These are phyloP conservation scores for Sedum album DNA, from an alignment of 164 flowering plant genomes.

Conservation along the genomic window DNA sequence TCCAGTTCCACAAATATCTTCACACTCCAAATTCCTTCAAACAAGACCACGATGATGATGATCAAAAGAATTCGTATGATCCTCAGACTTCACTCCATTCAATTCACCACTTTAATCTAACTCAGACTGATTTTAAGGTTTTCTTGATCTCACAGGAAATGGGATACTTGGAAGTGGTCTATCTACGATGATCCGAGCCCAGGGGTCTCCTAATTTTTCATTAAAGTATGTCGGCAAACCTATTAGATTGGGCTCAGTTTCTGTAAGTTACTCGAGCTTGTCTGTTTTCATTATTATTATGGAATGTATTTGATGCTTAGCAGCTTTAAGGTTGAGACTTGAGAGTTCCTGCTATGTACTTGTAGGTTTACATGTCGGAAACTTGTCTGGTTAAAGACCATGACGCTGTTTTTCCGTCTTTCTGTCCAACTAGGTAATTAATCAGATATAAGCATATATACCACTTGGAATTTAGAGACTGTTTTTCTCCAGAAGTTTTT, in stretches of 20 bases:
- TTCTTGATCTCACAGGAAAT: background rate
- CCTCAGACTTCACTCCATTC: background rate
- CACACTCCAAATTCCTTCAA: background rate
- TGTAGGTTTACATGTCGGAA: background rate
- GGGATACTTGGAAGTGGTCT: background rate
- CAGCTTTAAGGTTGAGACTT: background rate
- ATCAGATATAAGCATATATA: background rate
- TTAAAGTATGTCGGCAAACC: background rate
- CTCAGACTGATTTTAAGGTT: background rate
- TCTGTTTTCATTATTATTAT: background rate
- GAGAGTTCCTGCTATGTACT: background rate
- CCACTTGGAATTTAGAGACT: background rate
- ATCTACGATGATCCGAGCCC: background rate
- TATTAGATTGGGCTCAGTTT: background rate
- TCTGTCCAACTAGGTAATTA: background rate
- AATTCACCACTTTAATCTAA: background rate
- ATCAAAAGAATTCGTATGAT: background rate
- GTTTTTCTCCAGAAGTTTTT: background rate
- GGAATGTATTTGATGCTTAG: background rate
- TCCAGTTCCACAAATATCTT: background rate
- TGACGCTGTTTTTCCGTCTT: background rate
- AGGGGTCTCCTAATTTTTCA: background rate
- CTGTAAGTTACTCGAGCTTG: background rate
- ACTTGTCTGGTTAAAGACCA: background rate
- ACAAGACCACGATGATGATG: background rate